Conservation (phyloP, 2,329 filamentous ascomycete species). For the Penicillium rolfsii region DNA sequence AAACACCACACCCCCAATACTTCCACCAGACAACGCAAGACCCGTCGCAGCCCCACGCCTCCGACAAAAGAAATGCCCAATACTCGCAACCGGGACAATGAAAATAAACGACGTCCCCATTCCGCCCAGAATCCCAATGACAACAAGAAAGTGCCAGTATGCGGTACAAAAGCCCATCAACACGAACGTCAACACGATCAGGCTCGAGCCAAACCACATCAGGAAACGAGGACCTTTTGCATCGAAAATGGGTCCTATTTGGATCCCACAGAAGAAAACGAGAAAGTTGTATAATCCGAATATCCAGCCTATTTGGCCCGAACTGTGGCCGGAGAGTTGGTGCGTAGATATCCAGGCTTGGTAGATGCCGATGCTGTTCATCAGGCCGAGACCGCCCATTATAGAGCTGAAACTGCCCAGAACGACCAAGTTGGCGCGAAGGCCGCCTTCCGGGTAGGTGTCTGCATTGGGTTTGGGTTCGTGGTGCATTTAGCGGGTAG, state of each 20-base stretch:
- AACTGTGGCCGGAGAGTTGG: constrained; percentile 40
- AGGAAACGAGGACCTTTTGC: constrained; percentile 35
- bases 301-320: constrained; percentile 43
- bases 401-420: constrained; percentile 48
- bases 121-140: constrained; percentile 21
- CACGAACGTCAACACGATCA: constrained; percentile 39
- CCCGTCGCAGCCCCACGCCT: constrained; percentile 23
- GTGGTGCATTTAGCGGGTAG: constrained; percentile 15
- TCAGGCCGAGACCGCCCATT: constrained; percentile 45
- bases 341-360: constrained; percentile 45
- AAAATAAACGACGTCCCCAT: constrained; percentile 25
- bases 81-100: constrained; percentile 24
- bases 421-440: constrained; percentile 49
- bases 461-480: constrained; percentile 16
- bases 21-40: constrained; percentile 21
- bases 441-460: constrained; percentile 47
- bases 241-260: constrained; percentile 38
- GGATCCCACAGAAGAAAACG: constrained; percentile 38
- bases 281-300: constrained; percentile 47
- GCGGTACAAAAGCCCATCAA: constrained; percentile 23
- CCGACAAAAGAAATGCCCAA: constrained; percentile 21
- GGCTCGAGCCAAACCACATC: constrained; percentile 22
- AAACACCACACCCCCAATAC: constrained; percentile 28
- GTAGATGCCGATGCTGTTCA: constrained; percentile 46
- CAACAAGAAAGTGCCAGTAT: constrained; percentile 26